A percentile compares a stretch with the other conserved stretches of the same genome.
Conservation (phyloP, 225 moss, liverwort and hornwort species). For the Pleurozium schreberi region DNA sequence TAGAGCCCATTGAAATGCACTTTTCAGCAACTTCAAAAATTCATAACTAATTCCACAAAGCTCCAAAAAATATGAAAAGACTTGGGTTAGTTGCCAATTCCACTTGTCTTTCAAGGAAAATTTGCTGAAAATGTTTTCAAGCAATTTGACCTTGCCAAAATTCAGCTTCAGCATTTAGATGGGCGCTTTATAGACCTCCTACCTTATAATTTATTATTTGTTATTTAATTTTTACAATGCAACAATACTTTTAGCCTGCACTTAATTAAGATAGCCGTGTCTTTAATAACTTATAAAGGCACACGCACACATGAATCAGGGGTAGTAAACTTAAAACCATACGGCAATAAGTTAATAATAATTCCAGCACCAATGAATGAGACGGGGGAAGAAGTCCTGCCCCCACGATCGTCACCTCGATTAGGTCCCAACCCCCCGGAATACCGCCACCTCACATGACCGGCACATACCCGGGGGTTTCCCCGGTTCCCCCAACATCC, state of each 20-base stretch:
- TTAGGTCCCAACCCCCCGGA: not conserved
- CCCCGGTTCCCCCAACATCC: not conserved
- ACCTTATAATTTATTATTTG: too few species aligned
- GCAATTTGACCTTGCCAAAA: too few species aligned
- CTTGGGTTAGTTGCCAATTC: too few species aligned
- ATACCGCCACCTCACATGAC: not conserved
- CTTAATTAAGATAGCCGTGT: not conserved
- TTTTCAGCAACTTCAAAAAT: too few species aligned
- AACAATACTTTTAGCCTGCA: not conserved
- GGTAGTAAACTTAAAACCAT: not conserved
- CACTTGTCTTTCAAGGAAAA: too few species aligned
- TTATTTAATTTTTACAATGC: not conserved
- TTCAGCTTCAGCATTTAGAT: too few species aligned
- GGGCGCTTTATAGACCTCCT: too few species aligned
- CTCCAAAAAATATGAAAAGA: too few species aligned
- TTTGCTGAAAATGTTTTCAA: too few species aligned
- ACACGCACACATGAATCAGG: not conserved
- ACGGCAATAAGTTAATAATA: not conserved
- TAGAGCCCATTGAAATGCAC: too few species aligned
- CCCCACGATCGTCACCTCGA: slow-evolving; percentile 2
- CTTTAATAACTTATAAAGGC: not conserved
- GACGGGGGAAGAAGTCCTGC: not conserved
- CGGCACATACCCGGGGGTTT: not conserved
- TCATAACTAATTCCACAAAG: too few species aligned
- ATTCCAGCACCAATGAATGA: not conserved